Evolutionary conservation across 805 yeast genomes (phyloP), one percentile per base, ranked within the genome.

Genomic region (Saccharomycopsis fermentans): DNA sequence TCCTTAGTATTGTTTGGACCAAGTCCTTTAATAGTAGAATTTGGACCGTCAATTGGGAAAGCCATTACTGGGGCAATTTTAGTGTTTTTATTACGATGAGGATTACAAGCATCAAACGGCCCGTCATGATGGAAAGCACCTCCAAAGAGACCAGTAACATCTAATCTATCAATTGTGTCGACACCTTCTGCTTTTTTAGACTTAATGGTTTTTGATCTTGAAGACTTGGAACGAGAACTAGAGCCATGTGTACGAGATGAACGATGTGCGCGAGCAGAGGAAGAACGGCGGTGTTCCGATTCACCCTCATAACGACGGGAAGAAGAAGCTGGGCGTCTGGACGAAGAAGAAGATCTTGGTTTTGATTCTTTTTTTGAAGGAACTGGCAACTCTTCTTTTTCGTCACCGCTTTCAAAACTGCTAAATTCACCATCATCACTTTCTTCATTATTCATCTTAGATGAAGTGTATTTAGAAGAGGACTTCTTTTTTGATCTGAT

Each of bases 81-180:
- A 19, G 77, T 75, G 63, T 81, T 77, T 73, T 86, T 87, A 72
- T 94, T 94, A 70, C 98, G 83, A 71, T 89, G 96, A 6, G 99
- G 98, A 2, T 95, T 87, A 71, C 98, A 92, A 1, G 99, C 99
- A 70, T 94, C 99, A 70, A 94, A 94, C 16, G 99, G 99, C 12
- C 99, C 99, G 73, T 94, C 99, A 71, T 94, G 98, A 71, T 94
- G 99, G 78, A 94, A 94, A 1, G 95, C 89, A 17, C 90, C 89
- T 9, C 50, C 50, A 69, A 88, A 91, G 62, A 91, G 79, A 0
- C 96, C 97, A 12, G 97, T 91, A 53, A 92, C 99, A 71, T 94
- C 99, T 67, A 94, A 77, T 71, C 88, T 88, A 74, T 94, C 99
- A 65, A 94, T 94, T 3, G 95, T 89, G 68, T 92, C 99, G 58